Evolutionary conservation across 306 rosid genomes (phyloP).

Genomic region (Senna tora): DNA sequence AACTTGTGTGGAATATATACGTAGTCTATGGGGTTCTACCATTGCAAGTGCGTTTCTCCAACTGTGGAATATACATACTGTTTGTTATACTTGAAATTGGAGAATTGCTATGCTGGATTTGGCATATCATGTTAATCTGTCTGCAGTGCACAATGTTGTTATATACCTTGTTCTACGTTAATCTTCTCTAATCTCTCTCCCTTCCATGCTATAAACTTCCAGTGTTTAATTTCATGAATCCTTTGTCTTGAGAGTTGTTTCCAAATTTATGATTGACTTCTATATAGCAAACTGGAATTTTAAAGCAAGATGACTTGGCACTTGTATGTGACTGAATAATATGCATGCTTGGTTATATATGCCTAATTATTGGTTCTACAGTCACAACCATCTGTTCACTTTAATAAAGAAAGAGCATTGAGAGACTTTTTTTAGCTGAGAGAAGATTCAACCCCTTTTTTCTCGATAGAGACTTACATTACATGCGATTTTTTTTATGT

Average conservation of each 20-base stretch:
- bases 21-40: slow-evolving; percentile 1
- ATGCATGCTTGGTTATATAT: slow-evolving; percentile 21
- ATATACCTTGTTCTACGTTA: neutral
- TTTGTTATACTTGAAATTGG: neutral
- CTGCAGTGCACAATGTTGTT: neutral
- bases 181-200: slow-evolving; percentile 15
- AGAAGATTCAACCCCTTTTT: neutral
- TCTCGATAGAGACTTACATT: neutral
- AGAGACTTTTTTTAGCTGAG: neutral
- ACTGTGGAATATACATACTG: neutral
- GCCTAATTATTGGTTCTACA: slow-evolving; percentile 15
- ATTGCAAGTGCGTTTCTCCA: neutral
- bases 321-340: slow-evolving; percentile 15
- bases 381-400: neutral
- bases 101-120: slow-evolving; percentile 16
- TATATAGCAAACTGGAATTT: slow-evolving; percentile 4
- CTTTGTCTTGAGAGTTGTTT: slow-evolving; percentile 29
- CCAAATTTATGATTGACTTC: neutral
- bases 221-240: neutral
- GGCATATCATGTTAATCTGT: slow-evolving; percentile 26
- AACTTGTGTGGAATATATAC: slow-evolving; percentile 20
- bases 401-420: neutral
- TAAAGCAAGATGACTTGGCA: slow-evolving; percentile 14
- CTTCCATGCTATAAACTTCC: neutral
- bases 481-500: neutral